Percentiles rank a stretch among this genome's conserved stretches.
Evolutionary conservation across 495 filamentous ascomycete species (phyloP).

Genomic region (Aspergillus avenaceus): DNA sequence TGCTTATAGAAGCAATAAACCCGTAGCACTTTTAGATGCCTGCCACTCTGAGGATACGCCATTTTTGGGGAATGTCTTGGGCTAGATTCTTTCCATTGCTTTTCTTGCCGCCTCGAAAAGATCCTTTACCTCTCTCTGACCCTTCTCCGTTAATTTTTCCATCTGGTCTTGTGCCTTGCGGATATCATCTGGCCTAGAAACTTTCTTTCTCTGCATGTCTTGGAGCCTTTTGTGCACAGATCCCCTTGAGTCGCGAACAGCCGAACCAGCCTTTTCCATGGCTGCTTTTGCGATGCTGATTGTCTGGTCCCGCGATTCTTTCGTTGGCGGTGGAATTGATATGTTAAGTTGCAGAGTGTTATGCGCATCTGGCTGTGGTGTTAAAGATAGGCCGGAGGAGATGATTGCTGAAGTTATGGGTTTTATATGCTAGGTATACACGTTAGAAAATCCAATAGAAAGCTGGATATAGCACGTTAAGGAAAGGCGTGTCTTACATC

Average conservation of each 20-base stretch:
- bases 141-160: conserved; percentile 72
- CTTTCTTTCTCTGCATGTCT: conserved; percentile 52
- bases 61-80: not conserved
- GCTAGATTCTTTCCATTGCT: conserved; percentile 45
- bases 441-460: not conserved
- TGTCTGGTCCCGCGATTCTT: conserved; percentile 52
- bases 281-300: conserved; percentile 55
- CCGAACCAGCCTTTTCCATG: conserved; percentile 52
- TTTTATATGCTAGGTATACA: conserved; percentile 56
- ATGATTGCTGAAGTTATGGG: conserved; percentile 68
- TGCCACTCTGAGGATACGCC: not conserved
- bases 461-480: not conserved
- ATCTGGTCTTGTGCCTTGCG: conserved; percentile 62
- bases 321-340: conserved; percentile 64
- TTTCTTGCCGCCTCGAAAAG: conserved; percentile 64
- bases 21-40: not conserved
- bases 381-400: conserved; percentile 63
- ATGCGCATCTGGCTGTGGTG: conserved; percentile 64
- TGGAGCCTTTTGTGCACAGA: conserved; percentile 62
- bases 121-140: conserved; percentile 61
- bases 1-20: too few relatives aligned
- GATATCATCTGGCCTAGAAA: conserved; percentile 61
- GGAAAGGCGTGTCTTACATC: conserved; percentile 39
- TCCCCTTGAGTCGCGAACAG: conserved; percentile 51
- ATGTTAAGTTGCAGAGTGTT: conserved; percentile 69